Conservation (phyloP, 2,329 filamentous ascomycete species). For the Setomelanomma holmii region DNA sequence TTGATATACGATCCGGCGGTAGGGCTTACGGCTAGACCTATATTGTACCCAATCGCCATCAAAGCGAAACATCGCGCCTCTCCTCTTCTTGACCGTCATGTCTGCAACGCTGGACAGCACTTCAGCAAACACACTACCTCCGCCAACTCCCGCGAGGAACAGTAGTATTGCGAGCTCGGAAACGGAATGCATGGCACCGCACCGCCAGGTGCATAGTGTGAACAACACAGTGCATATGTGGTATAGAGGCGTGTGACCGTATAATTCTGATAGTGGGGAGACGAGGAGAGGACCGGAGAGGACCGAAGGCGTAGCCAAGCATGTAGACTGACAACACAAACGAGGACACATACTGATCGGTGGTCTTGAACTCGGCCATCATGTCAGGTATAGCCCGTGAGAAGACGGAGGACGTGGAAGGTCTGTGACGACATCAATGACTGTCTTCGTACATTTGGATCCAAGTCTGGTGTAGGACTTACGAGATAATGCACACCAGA, state of each 20-base stretch:
- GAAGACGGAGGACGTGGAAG: background rate
- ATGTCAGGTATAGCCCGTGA: background rate
- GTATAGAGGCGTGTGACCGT: slow-evolving; percentile 54
- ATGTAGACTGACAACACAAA: slow-evolving; percentile 20
- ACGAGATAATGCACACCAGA: slow-evolving; percentile 26
- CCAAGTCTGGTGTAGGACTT: background rate
- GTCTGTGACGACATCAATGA: background rate
- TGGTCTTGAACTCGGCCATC: slow-evolving; percentile 10
- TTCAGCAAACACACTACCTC: slow-evolving; percentile 20
- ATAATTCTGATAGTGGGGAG: slow-evolving; percentile 36
- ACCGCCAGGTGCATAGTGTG: slow-evolving; percentile 63
- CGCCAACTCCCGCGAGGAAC: slow-evolving; percentile 51
- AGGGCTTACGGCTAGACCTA: slow-evolving; percentile 29
- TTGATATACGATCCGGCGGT: slow-evolving; percentile 23
- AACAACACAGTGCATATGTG: slow-evolving; percentile 64
- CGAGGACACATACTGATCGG: background rate
- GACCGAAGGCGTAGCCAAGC: slow-evolving; percentile 37
- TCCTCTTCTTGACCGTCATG: slow-evolving; percentile 20
- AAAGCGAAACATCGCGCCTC: slow-evolving; percentile 34
- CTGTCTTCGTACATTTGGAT: background rate
- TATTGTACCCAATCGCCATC: slow-evolving; percentile 16
- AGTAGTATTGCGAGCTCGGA: slow-evolving; percentile 54
- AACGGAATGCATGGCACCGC: slow-evolving; percentile 56
- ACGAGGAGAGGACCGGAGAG: slow-evolving; percentile 35
- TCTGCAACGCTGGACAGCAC: slow-evolving; percentile 34